Evolutionary conservation across 2,329 filamentous ascomycete genomes (phyloP), one percentile per base, ranked within the genome.

Genomic region (Trichophyton schoenleinii): DNA sequence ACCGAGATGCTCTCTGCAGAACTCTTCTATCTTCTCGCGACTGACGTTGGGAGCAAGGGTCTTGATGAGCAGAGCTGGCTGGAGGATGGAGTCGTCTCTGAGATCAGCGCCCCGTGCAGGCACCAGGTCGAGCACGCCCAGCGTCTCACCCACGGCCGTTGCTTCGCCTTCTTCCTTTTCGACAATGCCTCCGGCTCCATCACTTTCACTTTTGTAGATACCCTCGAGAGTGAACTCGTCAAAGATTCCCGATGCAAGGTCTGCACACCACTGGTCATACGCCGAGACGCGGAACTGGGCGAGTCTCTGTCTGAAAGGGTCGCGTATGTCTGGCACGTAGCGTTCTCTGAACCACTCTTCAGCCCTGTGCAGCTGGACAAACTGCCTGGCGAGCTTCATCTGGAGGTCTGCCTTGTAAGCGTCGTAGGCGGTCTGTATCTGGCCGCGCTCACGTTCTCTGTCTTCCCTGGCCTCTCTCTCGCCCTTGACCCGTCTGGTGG

Each of bases 271-370:
- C 68, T 94, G 89, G 55, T 81, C 83, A 73, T 94, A 96, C 59
- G 85, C 83, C 13, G 83, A 84, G 46, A 86, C 84, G 55, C 95
- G 87, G 70, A 89, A 91, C 55, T 91, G 87, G 72, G 87, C 87
- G 60, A 97, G 78, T 68, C 89, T 87, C 63, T 79, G 78, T 61
- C 87, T 86, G 69, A 96, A 84, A 1, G 82, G 80, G 66, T 91
- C 86, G 59, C 89, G 82, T 60, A 92, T 84, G 67, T 94, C 89
- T 0, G 89, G 83, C 34, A 95, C 86, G 68, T 99, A 99, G 71
- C 90, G 86, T 75, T 99, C 94, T 68, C 87, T 89, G 77, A 99
- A 99, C 94, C 94, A 99, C 71, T 99, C 92, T 73, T 99, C 94
- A 49, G 86, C 85, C 72, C 95, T 96, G 75, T 99, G 94, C 68